A percentile compares a stretch with the other conserved stretches of the same genome.
phyloP scores from a whole-genome alignment of 2,329 filamentous ascomycete genomes.

The Pyrenophora tritici-repentis region DNA sequence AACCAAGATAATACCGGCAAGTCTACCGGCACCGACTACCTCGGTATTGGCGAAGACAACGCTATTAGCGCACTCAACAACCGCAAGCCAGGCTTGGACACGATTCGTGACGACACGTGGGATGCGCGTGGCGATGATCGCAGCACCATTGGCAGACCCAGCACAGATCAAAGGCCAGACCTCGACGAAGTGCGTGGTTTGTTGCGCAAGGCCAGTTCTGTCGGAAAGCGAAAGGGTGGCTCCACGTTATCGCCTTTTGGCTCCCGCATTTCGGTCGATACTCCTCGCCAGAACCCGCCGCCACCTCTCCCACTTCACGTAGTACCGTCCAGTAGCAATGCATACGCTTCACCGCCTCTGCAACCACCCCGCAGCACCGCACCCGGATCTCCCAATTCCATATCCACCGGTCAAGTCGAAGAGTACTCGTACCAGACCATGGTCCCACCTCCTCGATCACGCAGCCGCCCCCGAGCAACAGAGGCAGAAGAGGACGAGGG shows the following conservation, averaged over 20 bases:
- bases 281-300: slow-evolving; percentile 26
- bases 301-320: slow-evolving; percentile 40
- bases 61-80: slow-evolving; percentile 54
- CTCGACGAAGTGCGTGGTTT: slow-evolving; percentile 54
- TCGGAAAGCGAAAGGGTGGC: slow-evolving; percentile 50
- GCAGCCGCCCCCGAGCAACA: slow-evolving; percentile 21
- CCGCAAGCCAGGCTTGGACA: slow-evolving; percentile 50
- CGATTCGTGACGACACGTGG: slow-evolving; percentile 54
- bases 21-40: slow-evolving; percentile 42
- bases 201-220: slow-evolving; percentile 51
- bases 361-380: slow-evolving; percentile 29
- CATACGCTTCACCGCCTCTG: slow-evolving; percentile 32
- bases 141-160: slow-evolving; percentile 47
- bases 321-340: slow-evolving; percentile 22
- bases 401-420: slow-evolving; percentile 40
- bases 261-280: slow-evolving; percentile 22
- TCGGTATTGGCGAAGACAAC: slow-evolving; percentile 43
- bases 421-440: slow-evolving; percentile 43
- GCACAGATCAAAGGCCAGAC: slow-evolving; percentile 49
- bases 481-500: slow-evolving; percentile 27
- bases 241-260: slow-evolving; percentile 32
- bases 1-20: slow-evolving; percentile 35
- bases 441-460: slow-evolving; percentile 34
- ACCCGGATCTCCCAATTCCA: slow-evolving; percentile 38
- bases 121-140: slow-evolving; percentile 48